phyloP scores from a whole-genome alignment of 495 filamentous ascomycete genomes.

The Durotheca rogersii region DNA sequence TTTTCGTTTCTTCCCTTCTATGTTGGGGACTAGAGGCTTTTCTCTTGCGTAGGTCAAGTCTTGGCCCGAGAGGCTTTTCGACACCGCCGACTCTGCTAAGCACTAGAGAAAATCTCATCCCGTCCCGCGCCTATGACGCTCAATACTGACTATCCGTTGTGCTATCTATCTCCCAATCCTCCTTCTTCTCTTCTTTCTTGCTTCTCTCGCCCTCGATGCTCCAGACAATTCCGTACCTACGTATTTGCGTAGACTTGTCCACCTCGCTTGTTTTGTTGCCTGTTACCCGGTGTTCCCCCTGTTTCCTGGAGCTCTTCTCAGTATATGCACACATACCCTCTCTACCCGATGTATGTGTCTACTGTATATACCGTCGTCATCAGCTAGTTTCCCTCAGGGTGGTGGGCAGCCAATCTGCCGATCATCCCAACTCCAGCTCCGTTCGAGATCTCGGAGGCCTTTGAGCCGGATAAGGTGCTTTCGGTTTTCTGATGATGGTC shows the following conservation, averaged over 20 bases:
- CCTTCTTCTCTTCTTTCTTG: no score
- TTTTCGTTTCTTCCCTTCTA: no score
- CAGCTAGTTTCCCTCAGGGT: conserved; percentile 13
- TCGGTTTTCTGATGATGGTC: no score
- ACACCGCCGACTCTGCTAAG: neutral
- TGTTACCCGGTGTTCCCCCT: conserved; percentile 40
- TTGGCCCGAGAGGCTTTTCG: neutral
- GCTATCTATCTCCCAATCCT: no score
- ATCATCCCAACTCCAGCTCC: neutral
- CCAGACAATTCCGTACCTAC: conserved; percentile 19
- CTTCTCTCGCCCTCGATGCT: no score
- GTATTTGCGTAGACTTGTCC: conserved; percentile 13
- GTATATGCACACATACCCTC: conserved; percentile 32
- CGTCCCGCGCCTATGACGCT: neutral
- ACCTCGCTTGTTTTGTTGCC: conserved; percentile 27
- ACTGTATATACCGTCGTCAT: conserved; percentile 13
- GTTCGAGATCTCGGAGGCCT: neutral
- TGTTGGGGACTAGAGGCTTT: no score
- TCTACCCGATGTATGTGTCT: no score
- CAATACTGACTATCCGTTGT: neutral
- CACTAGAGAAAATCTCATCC: neutral
- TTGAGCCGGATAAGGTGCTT: no score
- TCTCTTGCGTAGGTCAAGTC: no score
- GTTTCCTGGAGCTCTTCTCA: no score
- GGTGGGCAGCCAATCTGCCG: neutral